A percentile compares a stretch with the other conserved stretches of the same genome.
Conservation (phyloP, 768 basidiomycete genomes). For the Tulasnella sp. region DNA sequence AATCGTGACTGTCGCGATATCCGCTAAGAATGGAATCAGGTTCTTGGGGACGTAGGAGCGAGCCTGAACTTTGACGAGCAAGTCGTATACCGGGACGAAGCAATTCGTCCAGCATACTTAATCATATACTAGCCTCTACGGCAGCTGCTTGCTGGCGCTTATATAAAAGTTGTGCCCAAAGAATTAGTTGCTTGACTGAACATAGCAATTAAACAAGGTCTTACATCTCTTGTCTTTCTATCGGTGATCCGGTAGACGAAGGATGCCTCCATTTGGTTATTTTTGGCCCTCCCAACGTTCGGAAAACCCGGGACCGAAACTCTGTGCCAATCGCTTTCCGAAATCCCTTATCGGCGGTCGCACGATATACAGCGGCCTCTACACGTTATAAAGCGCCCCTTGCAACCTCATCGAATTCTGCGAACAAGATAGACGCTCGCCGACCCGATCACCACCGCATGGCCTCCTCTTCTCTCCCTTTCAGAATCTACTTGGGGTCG, state of each 20-base stretch:
- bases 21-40: background rate
- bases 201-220: no score
- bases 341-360: background rate
- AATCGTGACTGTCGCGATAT: background rate
- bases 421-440: background rate
- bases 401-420: background rate
- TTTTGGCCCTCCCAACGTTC: background rate
- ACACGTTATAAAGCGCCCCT: background rate
- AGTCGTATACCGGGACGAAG: slow-evolving; percentile 7
- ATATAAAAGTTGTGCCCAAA: no score
- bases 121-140: background rate
- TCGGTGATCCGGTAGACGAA: background rate
- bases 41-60: background rate
- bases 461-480: background rate
- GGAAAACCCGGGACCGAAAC: background rate
- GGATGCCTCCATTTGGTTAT: no score
- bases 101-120: slow-evolving; percentile 7
- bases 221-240: background rate
- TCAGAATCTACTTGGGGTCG: background rate
- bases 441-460: background rate
- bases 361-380: background rate
- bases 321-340: background rate
- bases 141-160: slow-evolving; percentile 34
- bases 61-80: slow-evolving; percentile 14
- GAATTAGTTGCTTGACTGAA: no score